Evolutionary conservation across 1,284 basidiomycete genomes (phyloP), one percentile per base, ranked within the genome.

Genomic region (Moniliophthora roreri): DNA sequence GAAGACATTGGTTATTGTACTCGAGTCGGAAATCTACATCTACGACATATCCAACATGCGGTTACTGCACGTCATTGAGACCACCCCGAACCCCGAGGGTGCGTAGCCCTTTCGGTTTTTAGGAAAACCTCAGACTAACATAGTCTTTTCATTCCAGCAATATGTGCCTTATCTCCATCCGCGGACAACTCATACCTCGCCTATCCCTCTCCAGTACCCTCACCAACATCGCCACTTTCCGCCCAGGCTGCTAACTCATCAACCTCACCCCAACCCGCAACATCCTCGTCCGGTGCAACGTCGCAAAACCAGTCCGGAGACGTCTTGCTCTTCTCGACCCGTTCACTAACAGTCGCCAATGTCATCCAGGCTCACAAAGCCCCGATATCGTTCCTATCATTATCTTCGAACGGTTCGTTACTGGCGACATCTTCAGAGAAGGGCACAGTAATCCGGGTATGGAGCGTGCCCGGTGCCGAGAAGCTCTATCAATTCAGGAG

Each of bases 41-140:
- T 99, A 99, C 67, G 96, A 99, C 68, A 98, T 99, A 63, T 93
- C 90, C 56, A 99, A 98, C 63, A 98, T 99, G 96, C 91, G 95
- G 63, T 80, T 99, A 28, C 73, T 98, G 40, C 96, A 98, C 69
- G 97, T 98, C 46, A 96, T 99, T 53, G 97, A 99, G 76, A 99
- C 96, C 0, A 90, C 91, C 13, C 87, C 93, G 0, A 99, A 99
- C 68, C 93, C 95, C 1, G 89, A 96, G 67, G 95, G 93, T 93
- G 71, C 63, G 68, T 16, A n/a, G n/a, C 24, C 54, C 45, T 52
- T 21, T 37, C 18, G 39, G 16, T 37, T 35, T 16, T 23, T n/a
- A 20, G 15, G 21, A 23, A 9, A 2, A 21, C 10, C 16, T 18
- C 16, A 23, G 38, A 91, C 24, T 49, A 16, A 38, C 35, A 50